phyloP scores from a whole-genome alignment of 768 basidiomycete genomes.

The Suillus fuscotomentosus region DNA sequence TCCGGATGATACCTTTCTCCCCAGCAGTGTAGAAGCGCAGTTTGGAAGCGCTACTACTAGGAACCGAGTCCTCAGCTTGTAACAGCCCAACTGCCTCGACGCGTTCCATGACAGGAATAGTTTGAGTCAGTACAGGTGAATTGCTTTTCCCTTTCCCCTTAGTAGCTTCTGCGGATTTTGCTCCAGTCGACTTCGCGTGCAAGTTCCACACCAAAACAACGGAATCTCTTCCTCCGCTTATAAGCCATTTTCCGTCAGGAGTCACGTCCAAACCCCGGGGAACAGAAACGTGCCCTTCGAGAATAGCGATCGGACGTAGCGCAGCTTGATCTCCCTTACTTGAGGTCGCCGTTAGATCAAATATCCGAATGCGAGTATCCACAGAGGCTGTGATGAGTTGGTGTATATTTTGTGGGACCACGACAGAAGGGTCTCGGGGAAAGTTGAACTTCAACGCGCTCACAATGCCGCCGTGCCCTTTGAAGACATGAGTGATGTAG shows the following conservation, averaged over 20 bases:
- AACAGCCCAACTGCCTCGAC: constrained; percentile 85
- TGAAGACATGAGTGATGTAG: constrained; percentile 91
- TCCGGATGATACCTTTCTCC: constrained; percentile 78
- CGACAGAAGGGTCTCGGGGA: constrained; percentile 55
- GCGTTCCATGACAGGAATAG: constrained; percentile 80
- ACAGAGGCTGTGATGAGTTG: constrained; percentile 88
- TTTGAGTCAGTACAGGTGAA: constrained; percentile 66
- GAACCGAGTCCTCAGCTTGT: constrained; percentile 44
- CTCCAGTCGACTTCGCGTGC: constrained; percentile 15
- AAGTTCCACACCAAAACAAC: constrained; percentile 95
- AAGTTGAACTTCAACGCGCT: constrained; percentile 87
- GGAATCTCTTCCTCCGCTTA: constrained; percentile 91
- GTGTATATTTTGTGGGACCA: constrained; percentile 53
- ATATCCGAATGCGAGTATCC: constrained; percentile 90
- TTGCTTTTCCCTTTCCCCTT: constrained; percentile 47
- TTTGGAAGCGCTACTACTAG: constrained; percentile 29
- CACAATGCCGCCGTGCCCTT: constrained; percentile 97
- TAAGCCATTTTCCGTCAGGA: constrained; percentile 81
- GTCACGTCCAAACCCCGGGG: constrained; percentile 88
- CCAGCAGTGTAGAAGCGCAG: constrained; percentile 87
- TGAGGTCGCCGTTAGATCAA: constrained; percentile 73
- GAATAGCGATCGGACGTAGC: constrained; percentile 69
- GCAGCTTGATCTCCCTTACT: constrained; percentile 53
- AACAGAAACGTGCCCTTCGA: constrained; percentile 95
- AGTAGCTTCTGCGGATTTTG: constrained; percentile 15